A percentile compares a stretch with the other conserved stretches of the same genome.
Evolutionary conservation across 179 eudicot species (phyloP).

Genomic region (Camellia oleifera): DNA sequence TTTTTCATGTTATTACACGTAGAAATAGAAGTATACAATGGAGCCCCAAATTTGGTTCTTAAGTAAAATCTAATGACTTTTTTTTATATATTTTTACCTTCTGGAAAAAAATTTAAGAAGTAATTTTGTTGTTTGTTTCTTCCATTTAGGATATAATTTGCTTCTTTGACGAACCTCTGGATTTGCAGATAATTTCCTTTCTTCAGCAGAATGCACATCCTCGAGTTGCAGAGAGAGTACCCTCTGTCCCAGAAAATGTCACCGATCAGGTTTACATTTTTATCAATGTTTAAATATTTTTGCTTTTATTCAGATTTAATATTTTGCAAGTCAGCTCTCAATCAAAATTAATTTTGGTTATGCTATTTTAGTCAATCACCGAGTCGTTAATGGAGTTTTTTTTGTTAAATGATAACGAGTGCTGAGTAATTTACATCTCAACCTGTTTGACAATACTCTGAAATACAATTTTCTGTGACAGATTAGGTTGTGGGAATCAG

Average conservation of each 20-base stretch:
- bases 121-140: not conserved
- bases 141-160: not conserved
- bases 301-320: not conserved
- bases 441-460: not conserved
- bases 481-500: conserved; percentile 97
- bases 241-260: conserved; percentile 95
- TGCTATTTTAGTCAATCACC: not conserved
- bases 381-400: not conserved
- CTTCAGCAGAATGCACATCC: conserved; percentile 99
- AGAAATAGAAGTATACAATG: not conserved
- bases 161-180: not conserved
- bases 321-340: not conserved
- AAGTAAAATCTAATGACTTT: not conserved
- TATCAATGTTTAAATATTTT: not conserved
- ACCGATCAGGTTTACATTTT: conserved; percentile 75
- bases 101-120: not conserved
- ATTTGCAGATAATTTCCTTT: conserved; percentile 83
- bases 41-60: not conserved
- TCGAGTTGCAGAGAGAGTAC: conserved; percentile 81
- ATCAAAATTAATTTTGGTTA: not conserved
- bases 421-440: not conserved
- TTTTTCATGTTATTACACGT: not conserved
- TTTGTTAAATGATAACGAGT: not conserved
- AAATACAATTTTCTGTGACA: conserved; percentile 31
- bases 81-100: not conserved